Conservation (phyloP, 2,329 filamentous ascomycete genomes). For the Penicillium occitanis region DNA sequence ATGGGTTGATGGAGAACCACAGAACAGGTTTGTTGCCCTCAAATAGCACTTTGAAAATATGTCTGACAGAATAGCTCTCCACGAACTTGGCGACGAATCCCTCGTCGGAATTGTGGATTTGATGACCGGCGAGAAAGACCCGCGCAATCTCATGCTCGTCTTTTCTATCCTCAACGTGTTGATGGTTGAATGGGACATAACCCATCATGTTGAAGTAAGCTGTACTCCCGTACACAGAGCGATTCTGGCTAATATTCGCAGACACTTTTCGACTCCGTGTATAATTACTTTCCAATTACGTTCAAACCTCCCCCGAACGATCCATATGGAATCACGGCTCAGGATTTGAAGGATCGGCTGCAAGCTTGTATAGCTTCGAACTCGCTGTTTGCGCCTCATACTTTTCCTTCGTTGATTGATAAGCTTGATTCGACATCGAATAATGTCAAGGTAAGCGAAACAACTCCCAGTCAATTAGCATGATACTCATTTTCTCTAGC, state of each 20-base stretch:
- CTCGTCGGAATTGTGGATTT: slow-evolving; percentile 62
- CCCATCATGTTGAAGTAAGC: slow-evolving; percentile 57
- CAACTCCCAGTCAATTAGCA: neutral
- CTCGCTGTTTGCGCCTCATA: slow-evolving; percentile 62
- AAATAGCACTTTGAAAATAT: neutral
- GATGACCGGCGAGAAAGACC: slow-evolving; percentile 68
- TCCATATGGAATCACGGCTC: slow-evolving; percentile 67
- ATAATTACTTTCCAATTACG: slow-evolving; percentile 72
- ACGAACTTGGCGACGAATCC: slow-evolving; percentile 59
- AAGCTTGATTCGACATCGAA: slow-evolving; percentile 68
- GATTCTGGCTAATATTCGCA: slow-evolving; percentile 23
- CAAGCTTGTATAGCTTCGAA: slow-evolving; percentile 65
- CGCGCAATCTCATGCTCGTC: slow-evolving; percentile 67
- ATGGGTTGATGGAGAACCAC: slow-evolving; percentile 62
- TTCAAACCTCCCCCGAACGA: slow-evolving; percentile 69
- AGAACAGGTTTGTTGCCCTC: slow-evolving; percentile 48
- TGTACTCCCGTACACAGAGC: neutral
- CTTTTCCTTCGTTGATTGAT: slow-evolving; percentile 66
- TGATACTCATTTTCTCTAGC: slow-evolving; percentile 40
- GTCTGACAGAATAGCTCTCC: slow-evolving; percentile 45
- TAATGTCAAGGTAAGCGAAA: slow-evolving; percentile 59
- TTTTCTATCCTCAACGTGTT: slow-evolving; percentile 67
- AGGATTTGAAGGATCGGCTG: slow-evolving; percentile 64
- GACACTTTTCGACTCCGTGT: slow-evolving; percentile 65
- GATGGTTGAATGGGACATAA: slow-evolving; percentile 67